These are phyloP conservation scores for Excoecaria agallocha DNA, from an alignment of 345 rosid species.

Conservation along the genomic window DNA sequence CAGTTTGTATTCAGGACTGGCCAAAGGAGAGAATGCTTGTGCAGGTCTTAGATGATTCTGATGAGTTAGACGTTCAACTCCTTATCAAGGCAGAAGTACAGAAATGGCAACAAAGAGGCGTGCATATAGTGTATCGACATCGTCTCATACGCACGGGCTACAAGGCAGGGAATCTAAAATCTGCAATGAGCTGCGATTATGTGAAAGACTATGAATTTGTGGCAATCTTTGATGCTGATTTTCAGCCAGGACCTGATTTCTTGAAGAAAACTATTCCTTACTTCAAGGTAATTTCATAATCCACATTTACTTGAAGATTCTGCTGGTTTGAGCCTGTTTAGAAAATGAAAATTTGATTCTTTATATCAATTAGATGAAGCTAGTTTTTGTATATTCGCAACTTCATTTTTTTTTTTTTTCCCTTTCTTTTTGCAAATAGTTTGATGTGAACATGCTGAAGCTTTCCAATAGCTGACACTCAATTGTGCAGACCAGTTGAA, in stretches of 20 bases:
- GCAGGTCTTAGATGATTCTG: conserved; percentile 85
- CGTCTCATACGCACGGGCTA: conserved; percentile 86
- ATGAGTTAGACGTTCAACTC: conserved; percentile 66
- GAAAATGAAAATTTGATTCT: background rate
- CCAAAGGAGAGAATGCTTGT: conserved; percentile 89
- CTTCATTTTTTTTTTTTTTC: no score
- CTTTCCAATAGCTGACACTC: background rate
- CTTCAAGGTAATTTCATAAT: conserved; percentile 53
- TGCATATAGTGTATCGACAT: conserved; percentile 67
- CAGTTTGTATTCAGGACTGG: conserved; percentile 81
- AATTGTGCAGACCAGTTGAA: background rate
- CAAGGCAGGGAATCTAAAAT: conserved; percentile 91
- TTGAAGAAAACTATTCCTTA: conserved; percentile 78
- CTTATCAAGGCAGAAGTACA: conserved; percentile 83
- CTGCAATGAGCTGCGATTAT: conserved; percentile 88
- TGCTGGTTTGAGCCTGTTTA: conserved; percentile 4
- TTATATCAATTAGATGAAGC: background rate
- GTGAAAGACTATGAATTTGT: conserved; percentile 81
- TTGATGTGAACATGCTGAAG: background rate
- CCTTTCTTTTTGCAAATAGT: background rate
- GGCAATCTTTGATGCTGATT: conserved; percentile 88
- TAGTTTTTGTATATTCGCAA: background rate
- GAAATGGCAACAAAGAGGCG: conserved; percentile 91
- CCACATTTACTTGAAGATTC: background rate
- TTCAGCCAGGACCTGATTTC: conserved; percentile 85